Evolutionary conservation across 306 rosid genomes (phyloP).

Genomic region (Gleditsia sinensis): DNA sequence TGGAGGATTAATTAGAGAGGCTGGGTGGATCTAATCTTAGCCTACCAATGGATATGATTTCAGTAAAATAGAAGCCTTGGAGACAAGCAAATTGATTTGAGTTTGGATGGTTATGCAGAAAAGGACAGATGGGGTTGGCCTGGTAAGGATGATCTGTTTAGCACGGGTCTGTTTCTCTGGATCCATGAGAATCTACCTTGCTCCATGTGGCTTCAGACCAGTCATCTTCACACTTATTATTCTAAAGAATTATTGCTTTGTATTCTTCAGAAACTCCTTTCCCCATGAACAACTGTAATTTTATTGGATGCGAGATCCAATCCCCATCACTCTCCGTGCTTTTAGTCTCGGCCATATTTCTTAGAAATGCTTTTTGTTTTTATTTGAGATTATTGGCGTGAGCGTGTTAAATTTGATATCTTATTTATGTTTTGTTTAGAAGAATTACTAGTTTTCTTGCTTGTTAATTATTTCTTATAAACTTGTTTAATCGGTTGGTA

Average conservation of each 20-base stretch:
- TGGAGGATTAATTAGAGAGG: background rate
- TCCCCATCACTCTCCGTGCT: background rate
- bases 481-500: background rate
- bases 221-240: background rate
- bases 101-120: background rate
- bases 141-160: background rate
- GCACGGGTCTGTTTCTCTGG: background rate
- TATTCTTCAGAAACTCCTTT: background rate
- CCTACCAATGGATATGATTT: slow-evolving; percentile 1
- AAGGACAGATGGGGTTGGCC: background rate
- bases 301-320: background rate
- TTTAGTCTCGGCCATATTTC: background rate
- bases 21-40: background rate
- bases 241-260: background rate
- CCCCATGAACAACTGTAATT: background rate
- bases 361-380: background rate
- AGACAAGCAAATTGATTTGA: background rate
- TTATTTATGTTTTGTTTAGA: too few relatives aligned
- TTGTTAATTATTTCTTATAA: background rate
- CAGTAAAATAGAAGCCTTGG: background rate
- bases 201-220: background rate
- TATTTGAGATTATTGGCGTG: background rate
- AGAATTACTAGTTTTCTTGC: background rate
- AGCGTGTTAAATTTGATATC: background rate
- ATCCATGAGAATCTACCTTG: slow-evolving; percentile 8